phyloP scores from a whole-genome alignment of 768 basidiomycete genomes.

The Phaeotremella fagi region DNA sequence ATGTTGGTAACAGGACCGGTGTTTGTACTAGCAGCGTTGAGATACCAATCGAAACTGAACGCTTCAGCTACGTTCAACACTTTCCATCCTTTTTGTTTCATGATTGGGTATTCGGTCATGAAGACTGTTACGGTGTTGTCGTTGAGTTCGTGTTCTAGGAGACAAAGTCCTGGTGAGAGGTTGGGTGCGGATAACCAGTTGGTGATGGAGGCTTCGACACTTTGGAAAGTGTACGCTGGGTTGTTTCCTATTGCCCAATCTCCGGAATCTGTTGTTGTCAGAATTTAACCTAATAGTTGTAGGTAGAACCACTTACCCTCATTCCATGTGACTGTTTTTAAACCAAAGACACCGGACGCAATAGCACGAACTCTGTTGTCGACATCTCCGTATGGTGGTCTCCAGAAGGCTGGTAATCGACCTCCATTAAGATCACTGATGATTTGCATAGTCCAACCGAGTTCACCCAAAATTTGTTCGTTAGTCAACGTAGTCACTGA shows the following conservation, averaged over 20 bases:
- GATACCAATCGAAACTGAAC: slow-evolving; percentile 44
- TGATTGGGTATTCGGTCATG: slow-evolving; percentile 50
- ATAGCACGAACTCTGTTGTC: slow-evolving; percentile 81
- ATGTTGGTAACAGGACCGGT: slow-evolving; percentile 21
- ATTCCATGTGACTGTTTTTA: slow-evolving; percentile 86
- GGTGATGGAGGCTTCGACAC: slow-evolving; percentile 55
- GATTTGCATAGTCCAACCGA: slow-evolving; percentile 76
- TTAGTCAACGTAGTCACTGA: slow-evolving; percentile 55
- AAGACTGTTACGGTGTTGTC: slow-evolving; percentile 62
- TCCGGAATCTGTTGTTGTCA: slow-evolving; percentile 54
- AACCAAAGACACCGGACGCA: slow-evolving; percentile 77
- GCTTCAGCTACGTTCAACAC: slow-evolving; percentile 48
- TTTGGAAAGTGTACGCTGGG: slow-evolving; percentile 52
- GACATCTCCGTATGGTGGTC: slow-evolving; percentile 52
- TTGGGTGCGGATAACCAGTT: slow-evolving; percentile 55
- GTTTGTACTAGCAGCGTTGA: slow-evolving; percentile 41
- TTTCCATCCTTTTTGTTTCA: slow-evolving; percentile 63
- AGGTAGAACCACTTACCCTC: slow-evolving; percentile 53
- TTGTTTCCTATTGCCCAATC: slow-evolving; percentile 65
- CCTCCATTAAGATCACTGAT: slow-evolving; percentile 79
- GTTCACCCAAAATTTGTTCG: slow-evolving; percentile 63
- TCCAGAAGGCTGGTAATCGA: slow-evolving; percentile 67
- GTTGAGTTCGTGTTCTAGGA: slow-evolving; percentile 78
- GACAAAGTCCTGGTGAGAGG: slow-evolving; percentile 71
- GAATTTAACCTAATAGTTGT: slow-evolving; percentile 1